A percentile compares a stretch with the other conserved stretches of the same genome.
Conservation (phyloP, 2,329 filamentous ascomycete species). For the Epichloe uncinata region DNA sequence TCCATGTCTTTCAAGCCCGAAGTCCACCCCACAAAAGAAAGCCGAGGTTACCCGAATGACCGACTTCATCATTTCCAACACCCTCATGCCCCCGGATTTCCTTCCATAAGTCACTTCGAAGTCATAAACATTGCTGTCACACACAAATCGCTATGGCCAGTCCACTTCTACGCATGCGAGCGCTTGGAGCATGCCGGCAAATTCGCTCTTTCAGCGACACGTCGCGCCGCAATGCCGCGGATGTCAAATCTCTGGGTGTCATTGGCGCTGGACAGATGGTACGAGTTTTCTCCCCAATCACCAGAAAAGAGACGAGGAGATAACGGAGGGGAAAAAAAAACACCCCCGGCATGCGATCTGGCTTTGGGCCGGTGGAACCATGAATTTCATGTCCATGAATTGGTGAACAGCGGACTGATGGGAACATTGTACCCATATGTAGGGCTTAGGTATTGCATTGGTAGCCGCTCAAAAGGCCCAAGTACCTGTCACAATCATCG, state of each 20-base stretch:
- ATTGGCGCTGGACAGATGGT: constrained; percentile 96
- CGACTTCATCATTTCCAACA: constrained; percentile 7
- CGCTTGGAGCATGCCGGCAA: constrained; percentile 24
- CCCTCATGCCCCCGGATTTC: constrained; percentile 1
- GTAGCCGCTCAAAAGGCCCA: constrained; percentile 77
- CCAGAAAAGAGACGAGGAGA: constrained; percentile 1
- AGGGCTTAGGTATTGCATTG: constrained; percentile 92
- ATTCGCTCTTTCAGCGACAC: constrained; percentile 57
- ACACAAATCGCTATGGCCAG: constrained; percentile 23
- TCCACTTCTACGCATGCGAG: constrained; percentile 24
- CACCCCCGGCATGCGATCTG: background rate
- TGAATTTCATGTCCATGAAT: background rate
- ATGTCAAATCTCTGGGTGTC: constrained; percentile 81
- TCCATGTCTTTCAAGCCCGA: background rate
- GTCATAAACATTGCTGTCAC: background rate
- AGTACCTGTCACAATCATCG: constrained; percentile 75
- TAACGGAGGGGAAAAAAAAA: background rate
- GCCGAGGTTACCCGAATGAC: constrained; percentile 30
- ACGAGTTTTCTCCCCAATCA: constrained; percentile 16
- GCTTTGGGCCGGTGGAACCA: background rate
- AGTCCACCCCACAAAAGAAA: constrained; percentile 11
- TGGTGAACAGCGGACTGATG: constrained; percentile 1
- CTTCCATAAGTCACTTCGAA: background rate
- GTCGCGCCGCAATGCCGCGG: constrained; percentile 43
- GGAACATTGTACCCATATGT: background rate